Base-by-base conservation (phyloP, 148 eudicot species). In the Rhododendron ferrugineum region DNA sequence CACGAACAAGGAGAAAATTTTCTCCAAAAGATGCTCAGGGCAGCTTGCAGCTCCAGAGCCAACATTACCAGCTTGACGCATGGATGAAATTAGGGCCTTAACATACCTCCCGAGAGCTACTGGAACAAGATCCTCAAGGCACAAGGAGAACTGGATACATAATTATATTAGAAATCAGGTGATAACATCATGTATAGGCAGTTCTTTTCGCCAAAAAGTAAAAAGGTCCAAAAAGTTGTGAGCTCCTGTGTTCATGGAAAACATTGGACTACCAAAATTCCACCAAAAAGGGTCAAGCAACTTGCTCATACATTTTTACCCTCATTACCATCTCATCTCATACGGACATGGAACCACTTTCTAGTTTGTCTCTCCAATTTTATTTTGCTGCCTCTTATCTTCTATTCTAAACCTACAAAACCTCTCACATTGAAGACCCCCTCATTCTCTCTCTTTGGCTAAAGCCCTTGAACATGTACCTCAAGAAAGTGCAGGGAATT, bases 121-220 rank as follows among this genome's bases (percentile, higher is more conserved):
- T 36, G 99, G 99, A 88, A 94, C 95, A 87, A 97, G 92, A 93
- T 97, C 99, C 90, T 97, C 98, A 79, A 97, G 94, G 92, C 99
- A 95, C 86, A 94, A 87, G 74, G 96, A 94, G 90, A 97, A 97
- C 99, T 97, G 98, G 89, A 95, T 84, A 76, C 13, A 90, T 82
- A 83, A 58, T 54, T 58, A 44, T 62, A 79, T 91, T 85, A 90
- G 86, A 47, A 49, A 47, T 50, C 75, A 70, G 78, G 79, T 54
- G 66, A 60, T 20, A 83, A 79, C 30, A 37, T 16, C 20, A 75
- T 75, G 30, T 15, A 68, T 36, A 54, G 52, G 7, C n/a, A 15
- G 32, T 40, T 84, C 30, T 13, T 56, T 11, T 30, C 7, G 40
- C 52, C 54, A 72, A 15, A n/a, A 84, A 79, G 26, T 22, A 58